Evolutionary conservation across 192 early-diverging fungal genomes (phyloP).

Genomic region (Oehlia diaphana): DNA sequence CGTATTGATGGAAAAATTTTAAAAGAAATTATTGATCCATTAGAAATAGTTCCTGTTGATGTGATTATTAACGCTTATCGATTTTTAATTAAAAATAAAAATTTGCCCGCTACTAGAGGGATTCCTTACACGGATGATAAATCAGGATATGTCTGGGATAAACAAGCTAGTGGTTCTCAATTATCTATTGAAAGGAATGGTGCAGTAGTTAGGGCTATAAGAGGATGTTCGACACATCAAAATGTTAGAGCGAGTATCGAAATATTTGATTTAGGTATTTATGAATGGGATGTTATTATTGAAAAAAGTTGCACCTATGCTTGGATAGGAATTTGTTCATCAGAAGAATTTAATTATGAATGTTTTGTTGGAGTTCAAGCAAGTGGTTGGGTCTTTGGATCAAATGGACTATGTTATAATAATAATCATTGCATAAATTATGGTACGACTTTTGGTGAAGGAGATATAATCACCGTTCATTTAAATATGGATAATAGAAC

Average conservation of each 20-base stretch:
- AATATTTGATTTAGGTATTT: not conserved
- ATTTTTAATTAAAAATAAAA: not conserved
- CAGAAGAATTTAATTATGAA: not conserved
- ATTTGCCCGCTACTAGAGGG: not conserved
- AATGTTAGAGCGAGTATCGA: not conserved
- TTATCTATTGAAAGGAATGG: not conserved
- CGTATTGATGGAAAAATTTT: not conserved
- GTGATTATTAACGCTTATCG: not conserved
- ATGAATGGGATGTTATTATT: conserved; percentile 26
- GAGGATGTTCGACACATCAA: not conserved
- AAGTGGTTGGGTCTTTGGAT: conserved; percentile 4
- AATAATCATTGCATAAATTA: not conserved
- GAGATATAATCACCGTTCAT: conserved; percentile 17
- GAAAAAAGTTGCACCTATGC: not conserved
- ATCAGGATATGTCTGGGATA: not conserved
- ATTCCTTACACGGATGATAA: not conserved
- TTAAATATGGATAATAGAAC: conserved; percentile 25
- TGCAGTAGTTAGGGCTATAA: not conserved
- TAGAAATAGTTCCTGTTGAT: not conserved
- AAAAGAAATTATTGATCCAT: conserved; percentile 14
- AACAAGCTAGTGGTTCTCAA: not conserved
- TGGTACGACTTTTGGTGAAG: conserved; percentile 8
- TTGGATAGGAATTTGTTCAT: conserved; percentile 7
- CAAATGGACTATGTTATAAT: not conserved
- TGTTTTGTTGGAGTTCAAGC: not conserved